phyloP scores from a whole-genome alignment of 2,329 filamentous ascomycete genomes.

The Beauveria asiatica region DNA sequence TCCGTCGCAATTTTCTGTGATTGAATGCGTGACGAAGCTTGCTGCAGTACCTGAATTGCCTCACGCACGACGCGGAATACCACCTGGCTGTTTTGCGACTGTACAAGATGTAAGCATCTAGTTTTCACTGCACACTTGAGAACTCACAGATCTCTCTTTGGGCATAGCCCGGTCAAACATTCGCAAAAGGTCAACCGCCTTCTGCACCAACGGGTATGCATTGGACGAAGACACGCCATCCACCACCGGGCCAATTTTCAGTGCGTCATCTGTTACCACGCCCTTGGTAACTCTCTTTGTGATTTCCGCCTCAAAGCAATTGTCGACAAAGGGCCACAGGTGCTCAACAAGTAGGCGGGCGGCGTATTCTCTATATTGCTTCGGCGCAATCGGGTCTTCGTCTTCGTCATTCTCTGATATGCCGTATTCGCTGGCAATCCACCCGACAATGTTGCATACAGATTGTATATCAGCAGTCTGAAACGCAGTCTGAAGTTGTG shows the following conservation, averaged over 20 bases:
- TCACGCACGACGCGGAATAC: constrained; percentile 74
- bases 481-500: constrained; percentile 39
- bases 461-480: constrained; percentile 39
- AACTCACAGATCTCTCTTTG: constrained; percentile 52
- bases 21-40: constrained; percentile 64
- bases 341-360: constrained; percentile 48
- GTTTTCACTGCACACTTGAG: too few species aligned
- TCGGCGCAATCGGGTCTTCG: constrained; percentile 43
- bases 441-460: constrained; percentile 47
- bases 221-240: constrained; percentile 46
- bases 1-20: constrained; percentile 55
- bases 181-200: constrained; percentile 48
- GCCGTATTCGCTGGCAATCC: constrained; percentile 51
- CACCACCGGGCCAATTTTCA: constrained; percentile 42
- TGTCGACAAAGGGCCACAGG: constrained; percentile 49
- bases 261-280: constrained; percentile 34
- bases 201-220: constrained; percentile 49
- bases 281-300: constrained; percentile 45
- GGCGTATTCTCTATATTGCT: constrained; percentile 48
- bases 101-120: constrained; percentile 11
- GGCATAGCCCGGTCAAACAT: constrained; percentile 59
- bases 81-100: constrained; percentile 42
- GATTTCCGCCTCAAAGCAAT: constrained; percentile 46
- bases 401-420: constrained; percentile 45
- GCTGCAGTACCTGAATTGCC: constrained; percentile 73